Conservation (phyloP, 257 asterid species). For the Scutellaria galericulata region DNA sequence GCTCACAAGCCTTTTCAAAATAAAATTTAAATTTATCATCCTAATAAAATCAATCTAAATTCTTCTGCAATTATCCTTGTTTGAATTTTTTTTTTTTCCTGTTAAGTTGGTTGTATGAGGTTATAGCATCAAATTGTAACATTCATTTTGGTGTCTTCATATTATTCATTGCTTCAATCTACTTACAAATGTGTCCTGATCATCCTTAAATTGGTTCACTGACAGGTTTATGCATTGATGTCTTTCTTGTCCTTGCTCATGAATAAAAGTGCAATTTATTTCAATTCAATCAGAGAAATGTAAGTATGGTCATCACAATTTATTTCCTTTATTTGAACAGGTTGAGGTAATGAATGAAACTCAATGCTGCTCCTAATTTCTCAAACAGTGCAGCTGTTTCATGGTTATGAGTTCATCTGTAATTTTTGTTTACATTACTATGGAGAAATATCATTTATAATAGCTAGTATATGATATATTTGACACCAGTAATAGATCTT, state of each 20-base stretch:
- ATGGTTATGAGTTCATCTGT: neutral
- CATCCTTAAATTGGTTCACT: constrained; percentile 31
- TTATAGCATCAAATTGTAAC: neutral
- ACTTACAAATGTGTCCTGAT: constrained; percentile 30
- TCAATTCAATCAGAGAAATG: constrained; percentile 93
- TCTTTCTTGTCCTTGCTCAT: constrained; percentile 89
- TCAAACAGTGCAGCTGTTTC: constrained; percentile 1
- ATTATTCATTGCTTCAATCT: constrained; percentile 23
- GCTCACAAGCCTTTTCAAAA: neutral
- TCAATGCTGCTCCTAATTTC: constrained; percentile 7
- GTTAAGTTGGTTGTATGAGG: constrained; percentile 23
- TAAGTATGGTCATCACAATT: constrained; percentile 48
- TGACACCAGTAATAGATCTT: neutral
- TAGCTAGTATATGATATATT: neutral
- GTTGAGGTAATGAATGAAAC: neutral
- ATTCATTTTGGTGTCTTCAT: constrained; percentile 20
- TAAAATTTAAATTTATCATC: neutral
- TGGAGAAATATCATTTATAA: constrained; percentile 3
- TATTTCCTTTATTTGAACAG: constrained; percentile 11
- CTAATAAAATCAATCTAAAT: neutral
- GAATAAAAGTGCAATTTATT: constrained; percentile 75
- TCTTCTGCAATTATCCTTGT: neutral
- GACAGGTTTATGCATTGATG: constrained; percentile 92
- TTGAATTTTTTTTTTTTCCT: neutral
- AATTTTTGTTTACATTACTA: neutral